A percentile compares a stretch with the other conserved stretches of the same genome.
Evolutionary conservation across 371 early-diverging fungal genomes (phyloP).

Genomic region (Entomophthora muscae): DNA sequence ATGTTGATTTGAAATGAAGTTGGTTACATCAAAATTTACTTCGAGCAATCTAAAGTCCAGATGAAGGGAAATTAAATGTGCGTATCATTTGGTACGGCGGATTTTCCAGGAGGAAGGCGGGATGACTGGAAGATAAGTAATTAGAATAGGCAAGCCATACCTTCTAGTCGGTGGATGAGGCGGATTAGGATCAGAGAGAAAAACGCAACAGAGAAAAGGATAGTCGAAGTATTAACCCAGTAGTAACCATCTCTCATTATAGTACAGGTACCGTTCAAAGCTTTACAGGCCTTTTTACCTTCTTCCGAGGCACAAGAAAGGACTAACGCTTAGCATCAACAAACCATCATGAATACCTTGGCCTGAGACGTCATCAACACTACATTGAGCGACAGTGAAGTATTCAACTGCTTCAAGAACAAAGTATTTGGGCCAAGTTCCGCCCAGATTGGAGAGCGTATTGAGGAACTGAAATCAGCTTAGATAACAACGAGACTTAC

Average conservation of each 20-base stretch:
- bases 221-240: slow-evolving; percentile 46
- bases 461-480: slow-evolving; percentile 47
- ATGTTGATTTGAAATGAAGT: too few relatives aligned
- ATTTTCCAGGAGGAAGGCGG: slow-evolving; percentile 5
- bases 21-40: too few relatives aligned
- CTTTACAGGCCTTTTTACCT: slow-evolving; percentile 36
- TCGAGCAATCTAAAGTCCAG: neutral
- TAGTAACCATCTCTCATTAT: slow-evolving; percentile 72
- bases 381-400: slow-evolving; percentile 56
- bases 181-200: slow-evolving; percentile 48
- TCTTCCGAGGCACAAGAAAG: slow-evolving; percentile 38
- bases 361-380: slow-evolving; percentile 19
- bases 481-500: slow-evolving; percentile 19
- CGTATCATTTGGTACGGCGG: neutral
- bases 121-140: neutral
- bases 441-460: slow-evolving; percentile 91
- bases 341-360: slow-evolving; percentile 20
- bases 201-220: slow-evolving; percentile 35
- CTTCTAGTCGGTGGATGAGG: slow-evolving; percentile 42
- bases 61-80: neutral
- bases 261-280: slow-evolving; percentile 45
- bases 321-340: slow-evolving; percentile 10
- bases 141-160: neutral
- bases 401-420: slow-evolving; percentile 85
- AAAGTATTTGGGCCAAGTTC: slow-evolving; percentile 93